phyloP scores from a whole-genome alignment of 2,329 filamentous ascomycete genomes.

The Venturia aucupariae region DNA sequence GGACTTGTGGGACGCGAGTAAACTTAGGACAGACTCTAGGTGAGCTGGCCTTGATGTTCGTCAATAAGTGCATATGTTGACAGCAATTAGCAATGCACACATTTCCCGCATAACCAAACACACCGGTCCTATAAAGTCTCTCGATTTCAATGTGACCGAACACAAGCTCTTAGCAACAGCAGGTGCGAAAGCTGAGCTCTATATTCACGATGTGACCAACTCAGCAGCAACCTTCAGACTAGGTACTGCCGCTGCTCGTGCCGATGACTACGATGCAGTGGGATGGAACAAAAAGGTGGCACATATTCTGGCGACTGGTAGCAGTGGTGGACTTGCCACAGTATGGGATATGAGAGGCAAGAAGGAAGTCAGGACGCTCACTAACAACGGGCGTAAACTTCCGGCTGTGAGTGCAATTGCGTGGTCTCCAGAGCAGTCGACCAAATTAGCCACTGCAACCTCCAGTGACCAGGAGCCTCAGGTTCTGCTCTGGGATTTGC shows the following conservation, averaged over 20 bases:
- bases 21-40: conserved; percentile 46
- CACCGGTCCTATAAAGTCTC: conserved; percentile 80
- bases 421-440: conserved; percentile 91
- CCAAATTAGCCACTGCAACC: conserved; percentile 86
- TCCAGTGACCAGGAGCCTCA: conserved; percentile 81
- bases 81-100: conserved; percentile 52
- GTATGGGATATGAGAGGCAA: conserved; percentile 98
- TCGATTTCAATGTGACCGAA: conserved; percentile 93
- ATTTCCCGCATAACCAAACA: conserved; percentile 85
- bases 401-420: conserved; percentile 80
- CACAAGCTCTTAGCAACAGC: conserved; percentile 87
- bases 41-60: conserved; percentile 27
- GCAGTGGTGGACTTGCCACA: conserved; percentile 87
- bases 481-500: conserved; percentile 87
- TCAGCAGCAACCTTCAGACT: conserved; percentile 79
- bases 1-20: conserved; percentile 85
- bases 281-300: conserved; percentile 98
- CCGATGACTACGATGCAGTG: conserved; percentile 90
- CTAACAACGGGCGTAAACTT: conserved; percentile 71
- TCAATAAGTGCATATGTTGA: neutral
- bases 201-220: conserved; percentile 90
- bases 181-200: conserved; percentile 91
- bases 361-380: conserved; percentile 92
- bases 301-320: conserved; percentile 91
- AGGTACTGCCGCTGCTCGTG: conserved; percentile 76